Conservation (phyloP, 805 yeast species). For the Starmerella bacillaris region DNA sequence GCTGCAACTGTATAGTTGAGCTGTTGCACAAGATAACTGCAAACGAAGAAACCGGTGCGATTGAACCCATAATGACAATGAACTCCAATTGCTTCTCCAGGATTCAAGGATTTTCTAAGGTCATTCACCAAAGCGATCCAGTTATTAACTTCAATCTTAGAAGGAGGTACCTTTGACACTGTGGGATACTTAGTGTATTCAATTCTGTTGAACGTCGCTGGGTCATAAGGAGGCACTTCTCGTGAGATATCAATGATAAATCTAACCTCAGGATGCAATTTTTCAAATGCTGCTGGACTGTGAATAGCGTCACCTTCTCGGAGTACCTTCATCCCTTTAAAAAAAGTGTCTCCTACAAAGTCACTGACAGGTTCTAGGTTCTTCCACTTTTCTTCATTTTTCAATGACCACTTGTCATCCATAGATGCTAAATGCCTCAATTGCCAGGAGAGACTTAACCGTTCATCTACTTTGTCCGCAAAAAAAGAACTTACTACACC, state of each 20-base stretch:
- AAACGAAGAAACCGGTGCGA: constrained; percentile 56
- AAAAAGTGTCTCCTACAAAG: constrained; percentile 26
- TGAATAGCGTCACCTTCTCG: constrained; percentile 45
- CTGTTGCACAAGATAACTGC: constrained; percentile 47
- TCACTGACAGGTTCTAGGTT: constrained; percentile 31
- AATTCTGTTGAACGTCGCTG: constrained; percentile 34
- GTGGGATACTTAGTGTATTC: constrained; percentile 57
- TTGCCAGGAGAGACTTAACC: constrained; percentile 56
- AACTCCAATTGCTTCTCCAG: constrained; percentile 34
- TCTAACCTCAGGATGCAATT: constrained; percentile 31
- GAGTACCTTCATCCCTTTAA: constrained; percentile 59
- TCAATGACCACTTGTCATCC: constrained; percentile 62
- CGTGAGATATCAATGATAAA: constrained; percentile 53
- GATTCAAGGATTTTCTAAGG: constrained; percentile 22
- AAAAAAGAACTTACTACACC: constrained; percentile 45
- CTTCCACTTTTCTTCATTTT: constrained; percentile 59
- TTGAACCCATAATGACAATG: constrained; percentile 76
- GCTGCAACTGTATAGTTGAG: constrained; percentile 43
- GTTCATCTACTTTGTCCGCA: constrained; percentile 31
- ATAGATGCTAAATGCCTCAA: constrained; percentile 32
- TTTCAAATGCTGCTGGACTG: constrained; percentile 40
- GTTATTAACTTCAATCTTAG: constrained; percentile 36
- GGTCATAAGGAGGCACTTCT: constrained; percentile 51
- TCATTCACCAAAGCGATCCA: constrained; percentile 30
- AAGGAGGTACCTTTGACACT: constrained; percentile 61